phyloP scores from a whole-genome alignment of 768 basidiomycete genomes.

The Clathrus columnatus region DNA sequence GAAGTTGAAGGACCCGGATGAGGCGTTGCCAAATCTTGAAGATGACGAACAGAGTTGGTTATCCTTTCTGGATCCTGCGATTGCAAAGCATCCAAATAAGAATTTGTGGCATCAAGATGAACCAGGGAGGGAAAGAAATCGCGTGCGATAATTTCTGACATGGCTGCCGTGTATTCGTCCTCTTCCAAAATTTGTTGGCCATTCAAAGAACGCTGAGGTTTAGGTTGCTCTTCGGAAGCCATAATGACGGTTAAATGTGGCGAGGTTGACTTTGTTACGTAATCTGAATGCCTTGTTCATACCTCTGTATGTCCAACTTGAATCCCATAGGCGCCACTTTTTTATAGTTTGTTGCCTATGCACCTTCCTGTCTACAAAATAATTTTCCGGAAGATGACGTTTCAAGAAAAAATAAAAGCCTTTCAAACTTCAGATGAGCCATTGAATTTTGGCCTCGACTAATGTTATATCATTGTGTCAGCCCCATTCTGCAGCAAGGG shows the following conservation, averaged over 20 bases:
- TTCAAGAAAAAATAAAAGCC: no score
- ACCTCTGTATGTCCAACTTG: no score
- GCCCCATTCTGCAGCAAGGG: no score
- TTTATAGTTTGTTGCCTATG: no score
- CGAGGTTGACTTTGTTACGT: neutral
- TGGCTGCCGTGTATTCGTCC: constrained; percentile 87
- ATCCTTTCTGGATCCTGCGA: constrained; percentile 73
- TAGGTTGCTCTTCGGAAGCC: neutral
- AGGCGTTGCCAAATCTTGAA: constrained; percentile 60
- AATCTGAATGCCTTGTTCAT: neutral
- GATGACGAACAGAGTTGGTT: constrained; percentile 60
- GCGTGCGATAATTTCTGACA: constrained; percentile 88
- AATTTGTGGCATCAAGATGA: constrained; percentile 82
- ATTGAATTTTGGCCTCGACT: no score
- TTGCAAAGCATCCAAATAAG: constrained; percentile 71
- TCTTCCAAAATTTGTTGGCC: constrained; percentile 72
- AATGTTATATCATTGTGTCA: no score
- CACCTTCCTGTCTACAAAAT: no score
- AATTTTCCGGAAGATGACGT: no score
- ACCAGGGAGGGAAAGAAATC: constrained; percentile 96
- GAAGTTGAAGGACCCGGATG: constrained; percentile 14
- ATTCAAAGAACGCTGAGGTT: constrained; percentile 52
- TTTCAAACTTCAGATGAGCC: no score
- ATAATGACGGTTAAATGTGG: neutral
- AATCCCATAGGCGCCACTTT: no score